phyloP scores from a whole-genome alignment of 768 basidiomycete genomes.

The Russula sp. region DNA sequence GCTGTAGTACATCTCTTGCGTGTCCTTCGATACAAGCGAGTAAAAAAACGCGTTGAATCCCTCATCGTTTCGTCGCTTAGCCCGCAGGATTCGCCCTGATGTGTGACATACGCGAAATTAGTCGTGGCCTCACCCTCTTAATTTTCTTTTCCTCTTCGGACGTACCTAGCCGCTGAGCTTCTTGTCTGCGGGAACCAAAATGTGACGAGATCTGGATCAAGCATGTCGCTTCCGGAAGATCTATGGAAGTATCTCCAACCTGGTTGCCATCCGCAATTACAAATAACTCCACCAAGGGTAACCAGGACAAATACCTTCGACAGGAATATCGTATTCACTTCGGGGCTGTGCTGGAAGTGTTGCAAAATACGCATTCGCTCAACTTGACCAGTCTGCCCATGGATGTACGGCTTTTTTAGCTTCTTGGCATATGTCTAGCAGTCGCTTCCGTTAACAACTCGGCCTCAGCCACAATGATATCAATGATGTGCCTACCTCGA shows the following conservation, averaged over 20 bases:
- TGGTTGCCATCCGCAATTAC: constrained; percentile 35
- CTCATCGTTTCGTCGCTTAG: constrained; percentile 97
- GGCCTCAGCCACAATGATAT: background rate
- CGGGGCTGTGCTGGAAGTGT: constrained; percentile 92
- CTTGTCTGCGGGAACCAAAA: constrained; percentile 96
- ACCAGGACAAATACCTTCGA: constrained; percentile 61
- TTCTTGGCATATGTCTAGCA: constrained; percentile 87
- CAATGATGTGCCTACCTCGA: constrained; percentile 67
- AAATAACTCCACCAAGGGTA: constrained; percentile 24
- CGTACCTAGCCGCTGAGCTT: constrained; percentile 91
- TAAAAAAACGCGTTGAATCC: constrained; percentile 99
- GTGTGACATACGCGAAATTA: constrained; percentile 9
- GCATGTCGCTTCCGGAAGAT: constrained; percentile 98
- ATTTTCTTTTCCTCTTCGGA: constrained; percentile 7
- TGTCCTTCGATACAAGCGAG: constrained; percentile 97
- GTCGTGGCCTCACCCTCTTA: background rate
- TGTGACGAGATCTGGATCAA: constrained; percentile 99
- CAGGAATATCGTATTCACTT: constrained; percentile 96
- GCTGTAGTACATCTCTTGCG: constrained; percentile 99
- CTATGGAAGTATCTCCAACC: constrained; percentile 99
- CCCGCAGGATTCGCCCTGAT: constrained; percentile 89
- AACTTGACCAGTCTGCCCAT: constrained; percentile 90
- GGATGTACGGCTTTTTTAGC: constrained; percentile 90
- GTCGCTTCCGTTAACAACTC: background rate
- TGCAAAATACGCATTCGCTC: constrained; percentile 95